Evolutionary conservation across 768 basidiomycete genomes (phyloP), one percentile per base, ranked within the genome.

Genomic region (Piloderma croceum): DNA sequence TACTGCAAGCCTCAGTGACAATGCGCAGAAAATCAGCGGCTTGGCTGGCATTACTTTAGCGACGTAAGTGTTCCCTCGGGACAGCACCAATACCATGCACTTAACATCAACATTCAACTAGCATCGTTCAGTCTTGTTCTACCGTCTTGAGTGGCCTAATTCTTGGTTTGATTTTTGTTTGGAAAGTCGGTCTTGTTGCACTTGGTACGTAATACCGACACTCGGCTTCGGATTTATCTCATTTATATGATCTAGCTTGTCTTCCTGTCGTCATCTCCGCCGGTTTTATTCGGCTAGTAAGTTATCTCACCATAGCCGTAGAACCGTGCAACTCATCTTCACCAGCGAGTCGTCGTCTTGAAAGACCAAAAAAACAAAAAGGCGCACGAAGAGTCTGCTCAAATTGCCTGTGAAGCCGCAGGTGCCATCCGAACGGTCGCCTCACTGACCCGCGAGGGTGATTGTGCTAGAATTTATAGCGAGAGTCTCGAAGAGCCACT

Each of bases 1-100:
- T 39, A 93, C 90, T 3, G 74, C 86, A 1, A 69, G 68, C 40
- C 66, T 98, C 32, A 82, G 86, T 41, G 90, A 93, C 41, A 81
- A n/a, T n/a, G n/a, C n/a, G n/a, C n/a, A n/a, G n/a, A n/a, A n/a
- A n/a, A n/a, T n/a, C n/a, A n/a, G n/a, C 41, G 90, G 90, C 54
- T 68, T 93, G 35, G 87, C 87, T 41, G 92, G 90, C 40, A 68
- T 86, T 42, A 94, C 93, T 3, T 74, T 92, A 17, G 93, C 90
- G 60, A 75, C 83, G 69, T 79, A 48, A 56, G 77, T 68, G 20
- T 15, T 12, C 17, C 29, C 13, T n/a, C n/a, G n/a, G n/a, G n/a
- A n/a, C n/a, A n/a, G n/a, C n/a, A n/a, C n/a, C n/a, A n/a, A n/a
- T n/a, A n/a, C n/a, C n/a, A n/a, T n/a, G n/a, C n/a, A n/a, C n/a